Percentiles rank a stretch among this genome's conserved stretches.
Conservation (phyloP, 164 flowering plant species). For the Berberis thunbergii region DNA sequence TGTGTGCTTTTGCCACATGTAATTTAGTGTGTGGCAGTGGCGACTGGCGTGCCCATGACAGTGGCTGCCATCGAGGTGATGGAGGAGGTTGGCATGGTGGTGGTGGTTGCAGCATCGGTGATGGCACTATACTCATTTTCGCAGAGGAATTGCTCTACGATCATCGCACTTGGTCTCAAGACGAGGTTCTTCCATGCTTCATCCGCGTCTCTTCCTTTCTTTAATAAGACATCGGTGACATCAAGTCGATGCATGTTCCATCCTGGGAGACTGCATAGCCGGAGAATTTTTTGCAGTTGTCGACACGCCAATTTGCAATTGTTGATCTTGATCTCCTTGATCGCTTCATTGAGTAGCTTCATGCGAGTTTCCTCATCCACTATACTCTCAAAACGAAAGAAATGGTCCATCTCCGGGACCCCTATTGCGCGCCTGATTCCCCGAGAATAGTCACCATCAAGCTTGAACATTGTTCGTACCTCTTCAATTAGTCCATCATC, state of each 20-base stretch:
- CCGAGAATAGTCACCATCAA: slow-evolving; percentile 33
- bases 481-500: slow-evolving; percentile 54
- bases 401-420: slow-evolving; percentile 54
- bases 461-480: slow-evolving; percentile 32
- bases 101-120: not conserved
- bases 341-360: slow-evolving; percentile 27
- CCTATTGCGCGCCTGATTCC: slow-evolving; percentile 75
- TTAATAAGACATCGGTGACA: slow-evolving; percentile 51
- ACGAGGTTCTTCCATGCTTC: slow-evolving; percentile 56
- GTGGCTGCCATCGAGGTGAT: not conserved
- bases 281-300: slow-evolving; percentile 50
- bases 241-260: slow-evolving; percentile 52
- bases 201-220: slow-evolving; percentile 27
- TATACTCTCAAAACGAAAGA: slow-evolving; percentile 21
- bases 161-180: slow-evolving; percentile 25
- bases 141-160: slow-evolving; percentile 34
- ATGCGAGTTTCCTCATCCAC: slow-evolving; percentile 13
- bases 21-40: slow-evolving; percentile 3
- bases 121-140: not conserved
- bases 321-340: slow-evolving; percentile 43
- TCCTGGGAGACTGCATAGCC: slow-evolving; percentile 27
- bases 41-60: not conserved
- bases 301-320: slow-evolving; percentile 40
- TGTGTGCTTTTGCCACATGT: not conserved
- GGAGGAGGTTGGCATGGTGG: not conserved